Conservation (phyloP, 768 basidiomycete species). For the Suillus variegatus region DNA sequence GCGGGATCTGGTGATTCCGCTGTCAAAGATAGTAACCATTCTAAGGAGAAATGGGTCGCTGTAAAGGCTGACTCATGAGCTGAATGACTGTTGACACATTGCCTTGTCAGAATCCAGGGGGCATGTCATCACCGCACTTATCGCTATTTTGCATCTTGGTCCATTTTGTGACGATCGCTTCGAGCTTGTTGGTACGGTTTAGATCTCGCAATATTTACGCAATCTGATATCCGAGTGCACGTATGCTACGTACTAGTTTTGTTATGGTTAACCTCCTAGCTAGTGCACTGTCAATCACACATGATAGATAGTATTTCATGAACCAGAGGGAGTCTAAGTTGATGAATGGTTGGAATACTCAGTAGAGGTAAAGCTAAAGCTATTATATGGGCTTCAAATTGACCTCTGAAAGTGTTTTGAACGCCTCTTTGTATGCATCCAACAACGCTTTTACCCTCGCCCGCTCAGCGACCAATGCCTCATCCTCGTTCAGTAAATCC, state of each 20-base stretch:
- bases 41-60: conserved; percentile 77
- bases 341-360: neutral
- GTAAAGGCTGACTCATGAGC: conserved; percentile 53
- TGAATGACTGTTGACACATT: neutral
- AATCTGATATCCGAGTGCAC: conserved; percentile 2
- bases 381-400: conserved; percentile 62
- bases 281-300: neutral
- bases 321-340: neutral
- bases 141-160: conserved; percentile 16
- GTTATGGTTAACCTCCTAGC: neutral
- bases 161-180: conserved; percentile 19
- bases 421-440: conserved; percentile 95
- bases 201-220: conserved; percentile 22
- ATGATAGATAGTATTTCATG: neutral
- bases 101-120: neutral
- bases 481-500: conserved; percentile 93
- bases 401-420: conserved; percentile 84
- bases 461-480: conserved; percentile 91
- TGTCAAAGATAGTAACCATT: conserved; percentile 26
- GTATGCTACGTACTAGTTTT: neutral
- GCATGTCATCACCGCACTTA: neutral
- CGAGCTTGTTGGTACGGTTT: conserved; percentile 21
- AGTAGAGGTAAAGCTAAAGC: neutral
- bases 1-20: conserved; percentile 12
- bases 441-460: conserved; percentile 90